phyloP scores from a whole-genome alignment of 2,329 filamentous ascomycete genomes.

The Epichloe sylvatica region DNA sequence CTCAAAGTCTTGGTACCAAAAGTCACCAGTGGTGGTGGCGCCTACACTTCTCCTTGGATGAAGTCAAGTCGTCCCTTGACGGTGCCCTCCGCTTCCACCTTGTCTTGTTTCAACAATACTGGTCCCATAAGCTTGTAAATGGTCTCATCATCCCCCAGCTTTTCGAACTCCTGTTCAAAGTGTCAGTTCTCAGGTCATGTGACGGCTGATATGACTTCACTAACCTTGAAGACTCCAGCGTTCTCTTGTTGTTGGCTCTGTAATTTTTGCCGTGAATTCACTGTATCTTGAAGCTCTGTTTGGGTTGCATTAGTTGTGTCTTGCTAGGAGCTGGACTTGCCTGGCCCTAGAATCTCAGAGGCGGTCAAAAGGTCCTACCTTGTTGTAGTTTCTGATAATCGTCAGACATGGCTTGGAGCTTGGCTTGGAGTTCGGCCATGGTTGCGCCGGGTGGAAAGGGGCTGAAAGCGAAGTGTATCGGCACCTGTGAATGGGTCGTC shows the following conservation, averaged over 20 bases:
- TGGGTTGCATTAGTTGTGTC: conserved; percentile 2
- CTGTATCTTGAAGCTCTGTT: conserved; percentile 61
- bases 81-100: conserved; percentile 73
- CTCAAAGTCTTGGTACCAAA: neutral
- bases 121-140: conserved; percentile 96
- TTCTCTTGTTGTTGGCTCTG: conserved; percentile 94
- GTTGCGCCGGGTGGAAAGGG: neutral
- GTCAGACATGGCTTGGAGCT: conserved; percentile 68
- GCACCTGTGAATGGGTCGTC: neutral
- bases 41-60: conserved; percentile 86
- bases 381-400: conserved; percentile 79
- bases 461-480: neutral
- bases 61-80: conserved; percentile 86
- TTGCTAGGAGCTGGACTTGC: neutral
- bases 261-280: conserved; percentile 75
- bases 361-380: conserved; percentile 34
- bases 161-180: conserved; percentile 59
- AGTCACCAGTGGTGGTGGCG: conserved; percentile 1
- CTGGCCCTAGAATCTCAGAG: neutral
- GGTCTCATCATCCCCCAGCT: conserved; percentile 63
- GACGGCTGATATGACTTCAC: neutral
- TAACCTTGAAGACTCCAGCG: conserved; percentile 65
- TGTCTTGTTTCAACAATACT: conserved; percentile 88
- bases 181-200: neutral
- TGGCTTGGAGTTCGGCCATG: conserved; percentile 63